These are phyloP conservation scores for Allium cepa DNA, from an alignment of 106 monocot species.

Conservation along the genomic window DNA sequence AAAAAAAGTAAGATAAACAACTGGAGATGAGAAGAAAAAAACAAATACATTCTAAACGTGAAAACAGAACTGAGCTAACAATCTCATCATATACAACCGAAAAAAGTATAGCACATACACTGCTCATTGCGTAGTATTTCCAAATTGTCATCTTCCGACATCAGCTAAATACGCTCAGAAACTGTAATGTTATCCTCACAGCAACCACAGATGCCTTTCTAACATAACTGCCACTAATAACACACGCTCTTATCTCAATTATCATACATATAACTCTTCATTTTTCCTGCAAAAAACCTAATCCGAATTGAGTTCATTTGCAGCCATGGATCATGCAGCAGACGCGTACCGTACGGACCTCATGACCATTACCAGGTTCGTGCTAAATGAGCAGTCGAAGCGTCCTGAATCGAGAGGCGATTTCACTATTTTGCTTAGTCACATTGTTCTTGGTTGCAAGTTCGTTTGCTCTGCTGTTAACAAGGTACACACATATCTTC, in stretches of 20 bases:
- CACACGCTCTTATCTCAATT: background rate
- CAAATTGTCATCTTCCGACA: too few species aligned
- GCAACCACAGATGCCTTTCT: background rate
- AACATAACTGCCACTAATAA: background rate
- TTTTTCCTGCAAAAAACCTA: background rate
- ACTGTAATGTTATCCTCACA: background rate
- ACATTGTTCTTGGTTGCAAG: slow-evolving; percentile 99
- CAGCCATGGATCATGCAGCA: slow-evolving; percentile 76
- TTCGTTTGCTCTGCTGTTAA: slow-evolving; percentile 97
- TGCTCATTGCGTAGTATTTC: too few species aligned
- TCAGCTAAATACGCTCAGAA: too few species aligned
- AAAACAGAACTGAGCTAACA: too few species aligned
- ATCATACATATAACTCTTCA: background rate
- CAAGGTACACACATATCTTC: slow-evolving; percentile 36
- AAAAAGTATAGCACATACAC: too few species aligned
- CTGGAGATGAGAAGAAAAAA: too few species aligned
- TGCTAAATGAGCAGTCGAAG: slow-evolving; percentile 88
- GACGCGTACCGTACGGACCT: slow-evolving; percentile 81
- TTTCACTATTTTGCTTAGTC: slow-evolving; percentile 82
- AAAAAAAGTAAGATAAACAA: too few species aligned
- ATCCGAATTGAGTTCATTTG: background rate
- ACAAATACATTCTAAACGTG: too few species aligned
- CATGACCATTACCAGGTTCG: slow-evolving; percentile 94
- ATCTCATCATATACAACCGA: too few species aligned
- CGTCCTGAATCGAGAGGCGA: slow-evolving; percentile 73